Evolutionary conservation across 2,329 filamentous ascomycete genomes (phyloP).

Genomic region (Fusarium concolor): DNA sequence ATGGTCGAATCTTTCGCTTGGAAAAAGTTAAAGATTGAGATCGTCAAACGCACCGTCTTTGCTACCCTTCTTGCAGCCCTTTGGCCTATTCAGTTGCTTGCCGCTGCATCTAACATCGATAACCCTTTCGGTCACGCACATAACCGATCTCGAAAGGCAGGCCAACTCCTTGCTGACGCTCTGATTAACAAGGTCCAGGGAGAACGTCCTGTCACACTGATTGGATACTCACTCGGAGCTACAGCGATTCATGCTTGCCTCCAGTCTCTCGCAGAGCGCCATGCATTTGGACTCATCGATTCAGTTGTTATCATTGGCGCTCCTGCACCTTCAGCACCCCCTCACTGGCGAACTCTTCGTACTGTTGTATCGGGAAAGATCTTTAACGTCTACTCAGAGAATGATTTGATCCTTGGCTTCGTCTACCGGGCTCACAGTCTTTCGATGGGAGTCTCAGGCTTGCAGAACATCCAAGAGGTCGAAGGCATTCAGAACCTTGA

Average conservation of each 20-base stretch:
- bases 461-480: conserved; percentile 78
- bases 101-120: conserved; percentile 76
- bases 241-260: conserved; percentile 87
- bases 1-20: conserved; percentile 82
- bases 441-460: conserved; percentile 83
- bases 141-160: conserved; percentile 82
- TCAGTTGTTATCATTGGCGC: conserved; percentile 85
- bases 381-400: conserved; percentile 88
- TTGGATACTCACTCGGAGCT: conserved; percentile 86
- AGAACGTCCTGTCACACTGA: conserved; percentile 80
- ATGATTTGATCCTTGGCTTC: conserved; percentile 89
- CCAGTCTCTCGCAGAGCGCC: conserved; percentile 78
- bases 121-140: conserved; percentile 85
- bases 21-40: conserved; percentile 77
- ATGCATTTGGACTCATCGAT: conserved; percentile 86
- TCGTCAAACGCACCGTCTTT: conserved; percentile 78
- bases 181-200: conserved; percentile 85
- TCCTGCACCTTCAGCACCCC: conserved; percentile 77
- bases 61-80: conserved; percentile 75
- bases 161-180: conserved; percentile 82
- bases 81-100: conserved; percentile 76
- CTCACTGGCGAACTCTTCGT: conserved; percentile 81
- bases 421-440: conserved; percentile 87
- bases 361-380: conserved; percentile 83
- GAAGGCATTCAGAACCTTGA: conserved; percentile 71